Evolutionary conservation across 148 eudicot species (phyloP), one percentile per base, ranked within the genome.

Genomic region (Amaranthus hypochondriacus): DNA sequence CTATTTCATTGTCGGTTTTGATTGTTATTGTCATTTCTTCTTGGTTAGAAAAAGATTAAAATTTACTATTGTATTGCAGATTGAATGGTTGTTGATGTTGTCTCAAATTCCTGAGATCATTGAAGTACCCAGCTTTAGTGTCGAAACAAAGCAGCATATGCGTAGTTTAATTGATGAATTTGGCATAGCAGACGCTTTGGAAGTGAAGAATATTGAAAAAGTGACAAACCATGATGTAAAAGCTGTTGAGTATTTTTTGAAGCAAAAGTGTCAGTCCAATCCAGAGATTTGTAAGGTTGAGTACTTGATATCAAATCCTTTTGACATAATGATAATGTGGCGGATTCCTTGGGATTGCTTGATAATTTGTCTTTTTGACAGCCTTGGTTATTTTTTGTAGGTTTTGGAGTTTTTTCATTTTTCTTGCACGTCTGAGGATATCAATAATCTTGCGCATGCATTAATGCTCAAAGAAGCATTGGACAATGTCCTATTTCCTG

Each of bases 321-420:
- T 54, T 51, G 55, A 51, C 56, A 13, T 62, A 9, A 28, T 66
- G 50, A n/a, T 13, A n/a, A 4, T 14, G 11, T 54, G 39, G 5
- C 58, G 0, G 42, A 5, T 42, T 42, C n/a, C 54, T 52, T 39
- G 18, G 55, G 28, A 66, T 75, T 28, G 4, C 13, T 39, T 57
- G 13, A 5, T 9, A 8, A 69, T 46, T 55, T 53, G 56, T 53
- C 72, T 43, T 59, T 14, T 15, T 48, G 14, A 44, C 9, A 10
- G n/a, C 56, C 48, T 5, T 57, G 62, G 52, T 56, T 44, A 9
- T 28, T 49, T 39, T 28, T 58, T 50, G 62, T 62, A 95, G 97
- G 98, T 95, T 73, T 84, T 88, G 75, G 98, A 95, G 77, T 95
- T 95, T 90, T 88, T 95, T 71, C 98, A 94, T 86, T 95, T 95